Conservation (phyloP, 805 yeast genomes). For the Kodamaea laetipori region DNA sequence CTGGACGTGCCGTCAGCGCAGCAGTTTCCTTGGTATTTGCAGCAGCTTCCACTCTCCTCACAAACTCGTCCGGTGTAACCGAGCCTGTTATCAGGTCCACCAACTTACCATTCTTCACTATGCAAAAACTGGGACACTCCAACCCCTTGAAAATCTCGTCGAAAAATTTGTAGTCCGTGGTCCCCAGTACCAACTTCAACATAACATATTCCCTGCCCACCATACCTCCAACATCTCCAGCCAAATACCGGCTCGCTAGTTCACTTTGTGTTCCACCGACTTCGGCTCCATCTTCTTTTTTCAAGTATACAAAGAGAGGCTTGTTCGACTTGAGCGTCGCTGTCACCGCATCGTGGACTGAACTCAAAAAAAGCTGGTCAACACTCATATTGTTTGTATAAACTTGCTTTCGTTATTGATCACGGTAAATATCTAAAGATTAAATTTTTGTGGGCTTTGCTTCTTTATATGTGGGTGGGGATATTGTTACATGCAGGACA, state of each 20-base stretch:
- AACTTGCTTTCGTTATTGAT: background rate
- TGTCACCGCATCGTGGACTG: constrained; percentile 29
- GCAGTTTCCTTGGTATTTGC: background rate
- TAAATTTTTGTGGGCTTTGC: constrained; percentile 1
- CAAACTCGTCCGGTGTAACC: constrained; percentile 2
- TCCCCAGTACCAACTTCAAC: constrained; percentile 20
- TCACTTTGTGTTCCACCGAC: constrained; percentile 9
- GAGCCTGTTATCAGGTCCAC: constrained; percentile 42
- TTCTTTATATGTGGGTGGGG: background rate
- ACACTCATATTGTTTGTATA: constrained; percentile 6
- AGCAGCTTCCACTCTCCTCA: background rate
- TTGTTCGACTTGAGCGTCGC: constrained; percentile 18
- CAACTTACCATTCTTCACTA: constrained; percentile 52
- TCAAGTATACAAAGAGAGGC: constrained; percentile 29
- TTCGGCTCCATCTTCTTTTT: constrained; percentile 15
- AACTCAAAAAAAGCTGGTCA: constrained; percentile 19
- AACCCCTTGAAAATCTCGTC: constrained; percentile 57
- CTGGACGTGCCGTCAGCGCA: background rate
- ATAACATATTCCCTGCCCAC: constrained; percentile 13
- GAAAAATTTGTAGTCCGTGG: constrained; percentile 36
- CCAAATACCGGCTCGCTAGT: constrained; percentile 19
- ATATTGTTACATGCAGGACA: no score
- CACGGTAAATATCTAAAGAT: background rate
- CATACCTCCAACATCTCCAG: background rate
- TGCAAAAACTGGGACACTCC: constrained; percentile 56